These are phyloP conservation scores for Solanum pinnatisectum DNA, from an alignment of 257 asterid species.

Conservation along the genomic window DNA sequence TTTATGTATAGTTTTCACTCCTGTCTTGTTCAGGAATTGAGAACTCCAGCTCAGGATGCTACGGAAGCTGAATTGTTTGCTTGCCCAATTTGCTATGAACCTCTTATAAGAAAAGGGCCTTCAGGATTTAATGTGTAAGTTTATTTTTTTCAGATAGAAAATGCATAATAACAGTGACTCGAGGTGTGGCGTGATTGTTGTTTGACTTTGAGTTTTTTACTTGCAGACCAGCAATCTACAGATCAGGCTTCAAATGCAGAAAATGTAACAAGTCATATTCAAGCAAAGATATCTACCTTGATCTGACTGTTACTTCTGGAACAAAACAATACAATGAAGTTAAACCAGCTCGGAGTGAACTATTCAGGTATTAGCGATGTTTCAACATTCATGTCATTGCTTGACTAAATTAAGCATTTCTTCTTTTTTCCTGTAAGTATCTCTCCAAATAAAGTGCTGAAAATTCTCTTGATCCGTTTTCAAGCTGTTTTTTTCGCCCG, in stretches of 20 bases:
- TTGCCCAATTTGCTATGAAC: slow-evolving; percentile 88
- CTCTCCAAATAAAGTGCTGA: background rate
- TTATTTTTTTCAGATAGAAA: background rate
- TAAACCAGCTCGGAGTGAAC: slow-evolving; percentile 73
- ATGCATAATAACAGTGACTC: background rate
- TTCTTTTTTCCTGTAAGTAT: background rate
- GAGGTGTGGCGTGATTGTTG: background rate
- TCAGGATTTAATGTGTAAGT: slow-evolving; percentile 87
- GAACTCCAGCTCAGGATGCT: slow-evolving; percentile 19
- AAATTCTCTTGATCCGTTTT: background rate
- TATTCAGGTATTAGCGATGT: slow-evolving; percentile 51
- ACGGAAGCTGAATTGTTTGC: slow-evolving; percentile 59
- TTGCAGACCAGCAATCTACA: slow-evolving; percentile 80
- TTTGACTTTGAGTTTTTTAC: slow-evolving; percentile 1
- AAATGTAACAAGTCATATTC: slow-evolving; percentile 81
- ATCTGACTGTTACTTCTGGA: slow-evolving; percentile 88
- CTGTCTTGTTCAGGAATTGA: slow-evolving; percentile 40
- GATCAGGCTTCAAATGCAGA: slow-evolving; percentile 82
- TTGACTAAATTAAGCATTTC: background rate
- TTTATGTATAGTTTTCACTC: background rate
- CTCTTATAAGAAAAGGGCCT: slow-evolving; percentile 83
- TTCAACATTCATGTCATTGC: background rate
- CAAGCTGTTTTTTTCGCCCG: background rate
- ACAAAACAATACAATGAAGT: slow-evolving; percentile 69
- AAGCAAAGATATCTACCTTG: slow-evolving; percentile 78